phyloP scores from a whole-genome alignment of 805 yeast genomes.

The Tetrapisispora pingtungensis region DNA sequence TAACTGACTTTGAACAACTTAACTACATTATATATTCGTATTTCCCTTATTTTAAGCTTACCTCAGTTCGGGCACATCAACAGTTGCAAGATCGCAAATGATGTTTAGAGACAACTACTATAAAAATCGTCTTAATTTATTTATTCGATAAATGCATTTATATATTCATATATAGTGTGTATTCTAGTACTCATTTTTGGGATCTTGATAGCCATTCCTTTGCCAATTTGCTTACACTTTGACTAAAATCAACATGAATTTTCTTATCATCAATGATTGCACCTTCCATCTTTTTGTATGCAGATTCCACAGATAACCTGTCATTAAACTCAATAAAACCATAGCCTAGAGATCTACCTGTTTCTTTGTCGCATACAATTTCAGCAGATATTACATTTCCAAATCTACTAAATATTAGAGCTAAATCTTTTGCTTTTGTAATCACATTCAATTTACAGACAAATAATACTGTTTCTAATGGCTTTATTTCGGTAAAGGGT shows the following conservation, averaged over 20 bases:
- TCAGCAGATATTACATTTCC: not conserved
- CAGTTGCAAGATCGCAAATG: too few relatives aligned
- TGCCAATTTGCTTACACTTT: conserved; percentile 1
- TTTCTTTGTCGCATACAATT: conserved; percentile 1
- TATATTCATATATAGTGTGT: too few relatives aligned
- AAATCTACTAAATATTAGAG: conserved; percentile 2
- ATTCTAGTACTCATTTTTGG: not conserved
- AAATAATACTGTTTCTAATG: conserved; percentile 2
- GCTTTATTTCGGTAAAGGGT: not conserved
- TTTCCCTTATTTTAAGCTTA: too few relatives aligned
- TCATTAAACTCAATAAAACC: conserved; percentile 3
- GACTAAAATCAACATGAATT: conserved; percentile 4
- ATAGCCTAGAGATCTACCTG: conserved; percentile 3
- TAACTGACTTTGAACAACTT: too few relatives aligned
- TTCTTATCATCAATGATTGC: conserved; percentile 3
- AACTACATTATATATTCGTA: not conserved
- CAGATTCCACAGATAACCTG: not conserved
- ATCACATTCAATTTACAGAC: conserved; percentile 2
- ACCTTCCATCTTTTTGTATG: conserved; percentile 4
- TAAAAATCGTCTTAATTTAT: too few relatives aligned
- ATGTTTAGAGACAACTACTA: too few relatives aligned
- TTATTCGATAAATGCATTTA: too few relatives aligned
- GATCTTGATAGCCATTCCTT: not conserved
- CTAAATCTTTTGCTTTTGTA: conserved; percentile 3
- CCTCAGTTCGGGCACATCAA: too few relatives aligned